phyloP scores from a whole-genome alignment of 306 rosid species.

The Citrullus colocynthis region DNA sequence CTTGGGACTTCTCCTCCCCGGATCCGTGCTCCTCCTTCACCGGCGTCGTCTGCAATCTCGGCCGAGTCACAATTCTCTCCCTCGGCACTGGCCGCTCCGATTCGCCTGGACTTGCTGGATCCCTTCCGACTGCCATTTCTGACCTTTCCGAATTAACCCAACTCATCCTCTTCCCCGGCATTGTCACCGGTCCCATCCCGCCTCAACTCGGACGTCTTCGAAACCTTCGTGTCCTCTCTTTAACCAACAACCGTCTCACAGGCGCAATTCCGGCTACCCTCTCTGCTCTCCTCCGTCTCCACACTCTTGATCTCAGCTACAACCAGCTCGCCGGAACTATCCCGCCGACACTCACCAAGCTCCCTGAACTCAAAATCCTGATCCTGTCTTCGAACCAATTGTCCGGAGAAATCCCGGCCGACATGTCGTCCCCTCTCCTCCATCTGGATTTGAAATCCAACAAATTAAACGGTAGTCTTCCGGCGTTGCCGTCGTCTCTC shows the following conservation, averaged over 20 bases:
- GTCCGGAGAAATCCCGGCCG: constrained; percentile 20
- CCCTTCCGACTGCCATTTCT: constrained; percentile 34
- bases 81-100: constrained; percentile 38
- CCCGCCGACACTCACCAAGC: constrained; percentile 29
- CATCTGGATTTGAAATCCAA: constrained; percentile 50
- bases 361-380: constrained; percentile 39
- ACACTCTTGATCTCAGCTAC: constrained; percentile 70
- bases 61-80: constrained; percentile 42
- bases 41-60: constrained; percentile 44
- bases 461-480: constrained; percentile 30
- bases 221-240: constrained; percentile 51
- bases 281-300: constrained; percentile 36
- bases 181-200: constrained; percentile 67
- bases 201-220: constrained; percentile 31
- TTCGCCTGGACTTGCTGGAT: constrained; percentile 43
- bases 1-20: constrained; percentile 54
- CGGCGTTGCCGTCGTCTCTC: constrained; percentile 41
- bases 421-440: constrained; percentile 32
- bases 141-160: constrained; percentile 49
- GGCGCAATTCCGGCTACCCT: constrained; percentile 40
- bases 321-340: constrained; percentile 49
- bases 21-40: constrained; percentile 68
- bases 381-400: constrained; percentile 43
- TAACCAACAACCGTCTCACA: constrained; percentile 56
- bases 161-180: constrained; percentile 62